Conservation (phyloP, 2,329 filamentous ascomycete species). For the Fusarium camptoceras region DNA sequence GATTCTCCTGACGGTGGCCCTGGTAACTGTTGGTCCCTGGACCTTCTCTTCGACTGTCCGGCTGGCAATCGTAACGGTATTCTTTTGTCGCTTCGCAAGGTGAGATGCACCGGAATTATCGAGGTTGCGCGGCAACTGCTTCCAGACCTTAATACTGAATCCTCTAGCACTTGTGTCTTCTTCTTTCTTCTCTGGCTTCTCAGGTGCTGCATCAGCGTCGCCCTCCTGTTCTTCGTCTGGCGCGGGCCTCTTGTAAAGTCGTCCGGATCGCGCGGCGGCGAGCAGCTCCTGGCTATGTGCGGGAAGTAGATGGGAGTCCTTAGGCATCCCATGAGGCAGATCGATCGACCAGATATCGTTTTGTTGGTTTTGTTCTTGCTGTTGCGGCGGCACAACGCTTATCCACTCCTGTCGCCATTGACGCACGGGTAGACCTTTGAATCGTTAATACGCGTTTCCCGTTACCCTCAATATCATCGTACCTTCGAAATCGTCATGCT, state of each 20-base stretch:
- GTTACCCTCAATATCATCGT: conserved; percentile 22
- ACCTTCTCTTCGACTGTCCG: conserved; percentile 60
- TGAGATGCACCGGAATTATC: conserved; percentile 65
- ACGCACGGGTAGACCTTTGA: conserved; percentile 82
- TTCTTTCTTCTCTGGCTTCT: conserved; percentile 71
- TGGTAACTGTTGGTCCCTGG: conserved; percentile 71
- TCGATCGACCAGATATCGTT: conserved; percentile 80
- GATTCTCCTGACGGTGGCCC: conserved; percentile 81
- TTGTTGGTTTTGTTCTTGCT: conserved; percentile 71
- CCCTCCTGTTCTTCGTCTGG: conserved; percentile 70
- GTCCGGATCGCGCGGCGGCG: conserved; percentile 81
- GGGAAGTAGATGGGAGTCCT: conserved; percentile 81
- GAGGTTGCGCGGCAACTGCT: conserved; percentile 69
- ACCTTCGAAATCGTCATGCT: conserved; percentile 73
- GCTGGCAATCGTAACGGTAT: conserved; percentile 67
- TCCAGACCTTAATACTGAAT: conserved; percentile 70
- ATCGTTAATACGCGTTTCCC: conserved; percentile 35
- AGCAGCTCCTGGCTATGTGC: conserved; percentile 86
- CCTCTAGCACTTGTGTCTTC: conserved; percentile 67
- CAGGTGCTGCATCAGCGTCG: conserved; percentile 60
- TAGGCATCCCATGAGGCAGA: conserved; percentile 83
- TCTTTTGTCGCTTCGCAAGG: conserved; percentile 71
- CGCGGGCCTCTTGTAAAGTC: conserved; percentile 77
- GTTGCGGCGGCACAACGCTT: conserved; percentile 73
- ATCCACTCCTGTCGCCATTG: conserved; percentile 85